phyloP scores from a whole-genome alignment of 495 filamentous ascomycete species.

The Aeminium ludgeri region DNA sequence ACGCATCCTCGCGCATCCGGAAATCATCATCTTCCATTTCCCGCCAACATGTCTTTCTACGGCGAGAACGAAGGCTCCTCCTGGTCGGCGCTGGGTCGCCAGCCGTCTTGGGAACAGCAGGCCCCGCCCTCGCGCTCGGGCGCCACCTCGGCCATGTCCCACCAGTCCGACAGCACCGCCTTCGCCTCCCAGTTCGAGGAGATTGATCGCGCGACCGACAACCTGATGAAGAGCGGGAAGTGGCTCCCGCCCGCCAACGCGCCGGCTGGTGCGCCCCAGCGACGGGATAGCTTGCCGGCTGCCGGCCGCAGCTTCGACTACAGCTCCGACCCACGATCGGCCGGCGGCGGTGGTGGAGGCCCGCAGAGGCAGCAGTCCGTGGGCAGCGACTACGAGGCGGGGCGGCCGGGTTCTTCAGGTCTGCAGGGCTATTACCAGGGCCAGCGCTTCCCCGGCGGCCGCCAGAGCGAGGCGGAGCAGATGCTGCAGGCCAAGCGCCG shows the following conservation, averaged over 20 bases:
- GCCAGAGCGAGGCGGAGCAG: slow-evolving; percentile 90
- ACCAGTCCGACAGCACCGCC: slow-evolving; percentile 60
- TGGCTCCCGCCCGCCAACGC: slow-evolving; percentile 55
- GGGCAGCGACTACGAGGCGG: slow-evolving; percentile 62
- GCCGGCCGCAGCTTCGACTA: slow-evolving; percentile 39
- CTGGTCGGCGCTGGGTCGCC: slow-evolving; percentile 50
- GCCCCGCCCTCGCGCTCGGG: slow-evolving; percentile 77
- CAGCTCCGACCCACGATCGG: slow-evolving; percentile 17
- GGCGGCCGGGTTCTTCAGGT: slow-evolving; percentile 56
- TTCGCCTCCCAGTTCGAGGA: slow-evolving; percentile 89
- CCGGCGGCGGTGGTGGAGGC: too few species aligned
- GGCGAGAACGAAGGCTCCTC: slow-evolving; percentile 70
- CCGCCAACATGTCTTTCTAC: slow-evolving; percentile 64
- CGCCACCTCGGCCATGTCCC: slow-evolving; percentile 45
- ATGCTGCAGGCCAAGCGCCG: slow-evolving; percentile 97
- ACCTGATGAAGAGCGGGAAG: slow-evolving; percentile 89
- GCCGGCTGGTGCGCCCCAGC: slow-evolving; percentile 18
- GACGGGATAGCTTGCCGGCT: slow-evolving; percentile 71
- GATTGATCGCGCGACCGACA: slow-evolving; percentile 90
- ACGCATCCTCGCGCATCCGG: too few species aligned
- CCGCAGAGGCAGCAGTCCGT: slow-evolving; percentile 57
- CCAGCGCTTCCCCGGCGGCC: slow-evolving; percentile 79
- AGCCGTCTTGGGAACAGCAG: slow-evolving; percentile 67
- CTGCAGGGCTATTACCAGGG: slow-evolving; percentile 85
- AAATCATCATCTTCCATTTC: too few species aligned